These are phyloP conservation scores for Acacia melanoxylon DNA, from an alignment of 306 rosid species.

Conservation along the genomic window DNA sequence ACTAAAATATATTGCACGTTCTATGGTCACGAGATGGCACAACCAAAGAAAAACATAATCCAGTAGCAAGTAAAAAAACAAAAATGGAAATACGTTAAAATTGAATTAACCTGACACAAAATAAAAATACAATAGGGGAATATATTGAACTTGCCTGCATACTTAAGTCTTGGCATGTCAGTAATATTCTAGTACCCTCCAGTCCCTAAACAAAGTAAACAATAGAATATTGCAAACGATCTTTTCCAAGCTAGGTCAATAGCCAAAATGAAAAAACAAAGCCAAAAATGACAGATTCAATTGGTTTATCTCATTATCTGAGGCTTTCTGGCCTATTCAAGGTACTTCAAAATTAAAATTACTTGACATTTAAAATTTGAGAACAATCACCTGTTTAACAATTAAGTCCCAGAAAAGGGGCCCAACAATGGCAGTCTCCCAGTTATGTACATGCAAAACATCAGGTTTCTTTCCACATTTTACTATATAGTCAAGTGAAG, in stretches of 20 bases:
- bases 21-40: conserved; percentile 32
- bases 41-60: conserved; percentile 14
- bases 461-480: conserved; percentile 89
- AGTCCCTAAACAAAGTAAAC: conserved; percentile 60
- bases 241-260: conserved; percentile 9
- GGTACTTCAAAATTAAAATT: conserved; percentile 1
- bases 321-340: conserved; percentile 1
- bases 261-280: conserved; percentile 22
- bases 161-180: conserved; percentile 74
- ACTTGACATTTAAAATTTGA: conserved; percentile 1
- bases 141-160: conserved; percentile 57
- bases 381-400: conserved; percentile 63
- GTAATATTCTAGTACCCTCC: conserved; percentile 60
- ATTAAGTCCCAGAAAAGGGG: conserved; percentile 96
- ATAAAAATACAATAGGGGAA: conserved; percentile 25
- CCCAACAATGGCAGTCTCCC: conserved; percentile 93
- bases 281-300: background rate
- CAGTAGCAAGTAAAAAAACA: conserved; percentile 29
- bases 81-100: conserved; percentile 22
- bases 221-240: conserved; percentile 29
- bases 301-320: background rate
- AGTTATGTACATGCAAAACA: conserved; percentile 81
- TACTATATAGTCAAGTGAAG: conserved; percentile 82
- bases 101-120: conserved; percentile 16
- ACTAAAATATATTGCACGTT: conserved; percentile 40